Evolutionary conservation across 352 stramenopile genomes (phyloP), one percentile per base, ranked within the genome.

Genomic region (Pythium monospermum): DNA sequence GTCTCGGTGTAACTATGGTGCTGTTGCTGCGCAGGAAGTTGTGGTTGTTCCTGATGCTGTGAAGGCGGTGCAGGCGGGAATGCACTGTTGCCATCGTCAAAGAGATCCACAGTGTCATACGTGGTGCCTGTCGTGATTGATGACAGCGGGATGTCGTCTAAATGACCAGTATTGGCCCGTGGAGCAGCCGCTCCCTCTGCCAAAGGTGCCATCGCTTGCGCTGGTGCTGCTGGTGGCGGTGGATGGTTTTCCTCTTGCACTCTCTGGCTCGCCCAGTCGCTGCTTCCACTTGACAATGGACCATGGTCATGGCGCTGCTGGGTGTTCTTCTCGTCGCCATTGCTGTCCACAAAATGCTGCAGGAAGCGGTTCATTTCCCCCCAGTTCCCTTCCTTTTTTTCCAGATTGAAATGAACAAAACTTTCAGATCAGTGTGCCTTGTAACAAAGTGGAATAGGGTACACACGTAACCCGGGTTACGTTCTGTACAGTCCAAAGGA

Each of bases 321-420:
- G n/a, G n/a, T n/a, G n/a, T n/a, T n/a, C n/a, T n/a, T n/a, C n/a
- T n/a, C 30, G 16, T 47, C 54, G 32, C 41, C 43, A 10, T 18
- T 37, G 22, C 11, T 38, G 13, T 56, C 37, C 41, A 81, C 69
- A 56, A 83, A 85, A 50, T 65, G 69, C 74, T 85, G 74, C 21
- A 85, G 65, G 49, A 85, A 57, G 12, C 74, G 59, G 53, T 83
- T 85, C 74, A 85, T 85, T 4, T 45, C 19, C 2, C 27, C 10
- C 37, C 12, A 13, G 36, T 26, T 13, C 12, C 23, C 23, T 22
- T 35, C 13, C 15, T 16, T 35, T 45, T 21, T 13, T 27, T 26
- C 22, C 26, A n/a, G n/a, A n/a, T n/a, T n/a, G n/a, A n/a, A n/a
- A n/a, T n/a, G n/a, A n/a, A n/a, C n/a, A n/a, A n/a, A n/a, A n/a